Conservation (phyloP, 768 basidiomycete species). For the Tephrocybe sp. region DNA sequence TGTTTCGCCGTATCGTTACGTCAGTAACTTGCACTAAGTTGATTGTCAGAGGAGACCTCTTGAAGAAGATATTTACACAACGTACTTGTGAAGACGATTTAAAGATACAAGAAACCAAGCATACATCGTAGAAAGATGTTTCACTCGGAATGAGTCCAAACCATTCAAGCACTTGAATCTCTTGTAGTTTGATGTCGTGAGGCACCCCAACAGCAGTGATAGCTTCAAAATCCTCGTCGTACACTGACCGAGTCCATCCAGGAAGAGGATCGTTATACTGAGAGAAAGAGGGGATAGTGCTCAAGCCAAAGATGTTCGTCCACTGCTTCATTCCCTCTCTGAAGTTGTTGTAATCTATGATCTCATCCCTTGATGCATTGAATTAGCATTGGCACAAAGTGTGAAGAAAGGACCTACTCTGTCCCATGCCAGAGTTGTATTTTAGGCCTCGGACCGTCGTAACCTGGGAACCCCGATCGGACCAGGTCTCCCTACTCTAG, state of each 20-base stretch:
- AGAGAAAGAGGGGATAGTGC: slow-evolving; percentile 33
- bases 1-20: neutral
- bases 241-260: slow-evolving; percentile 43
- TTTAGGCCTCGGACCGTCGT: slow-evolving; percentile 45
- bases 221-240: slow-evolving; percentile 43
- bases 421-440: slow-evolving; percentile 57
- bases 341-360: slow-evolving; percentile 48
- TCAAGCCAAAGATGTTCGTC: slow-evolving; percentile 50
- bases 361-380: slow-evolving; percentile 36
- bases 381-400: neutral
- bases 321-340: slow-evolving; percentile 51
- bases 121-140: neutral
- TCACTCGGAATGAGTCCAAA: slow-evolving; percentile 33
- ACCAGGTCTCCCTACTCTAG: slow-evolving; percentile 36
- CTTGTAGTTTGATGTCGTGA: slow-evolving; percentile 47
- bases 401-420: slow-evolving; percentile 18
- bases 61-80: neutral
- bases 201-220: slow-evolving; percentile 42
- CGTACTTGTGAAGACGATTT: neutral
- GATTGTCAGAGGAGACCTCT: neutral
- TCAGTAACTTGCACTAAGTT: neutral
- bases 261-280: slow-evolving; percentile 38
- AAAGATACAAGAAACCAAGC: neutral
- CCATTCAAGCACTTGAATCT: slow-evolving; percentile 39
- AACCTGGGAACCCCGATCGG: slow-evolving; percentile 46